phyloP scores from a whole-genome alignment of 257 asterid genomes.

The Mentha longifolia region DNA sequence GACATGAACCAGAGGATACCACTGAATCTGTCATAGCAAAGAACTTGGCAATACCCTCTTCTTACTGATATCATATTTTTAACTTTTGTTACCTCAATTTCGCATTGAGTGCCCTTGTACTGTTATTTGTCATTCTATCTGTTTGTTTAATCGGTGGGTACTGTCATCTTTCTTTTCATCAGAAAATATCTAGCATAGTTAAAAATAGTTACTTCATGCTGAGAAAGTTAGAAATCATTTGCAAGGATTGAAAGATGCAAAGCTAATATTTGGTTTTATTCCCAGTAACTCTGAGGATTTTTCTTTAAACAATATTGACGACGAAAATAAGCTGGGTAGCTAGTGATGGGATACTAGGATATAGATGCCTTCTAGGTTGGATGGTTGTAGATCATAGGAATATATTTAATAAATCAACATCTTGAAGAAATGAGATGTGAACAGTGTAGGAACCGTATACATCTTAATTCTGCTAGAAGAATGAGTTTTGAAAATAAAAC shows the following conservation, averaged over 20 bases:
- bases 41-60: neutral
- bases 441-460: neutral
- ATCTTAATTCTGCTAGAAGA: constrained; percentile 6
- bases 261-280: neutral
- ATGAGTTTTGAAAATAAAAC: neutral
- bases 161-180: neutral
- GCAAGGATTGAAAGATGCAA: neutral
- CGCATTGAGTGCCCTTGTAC: neutral
- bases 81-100: neutral
- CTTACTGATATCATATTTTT: too few species aligned
- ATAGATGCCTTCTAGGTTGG: neutral
- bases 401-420: neutral
- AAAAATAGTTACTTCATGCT: constrained; percentile 10
- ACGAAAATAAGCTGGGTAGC: constrained; percentile 8
- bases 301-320: neutral
- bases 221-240: neutral
- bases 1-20: neutral
- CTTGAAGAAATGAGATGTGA: neutral
- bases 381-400: neutral
- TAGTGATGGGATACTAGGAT: constrained; percentile 7
- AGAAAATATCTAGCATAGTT: neutral
- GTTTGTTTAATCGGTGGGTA: too few species aligned
- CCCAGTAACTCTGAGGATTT: neutral
- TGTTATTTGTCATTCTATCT: neutral
- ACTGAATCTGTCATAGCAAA: neutral